phyloP scores from a whole-genome alignment of 2,329 filamentous ascomycete species.

The Colletotrichum sp. region DNA sequence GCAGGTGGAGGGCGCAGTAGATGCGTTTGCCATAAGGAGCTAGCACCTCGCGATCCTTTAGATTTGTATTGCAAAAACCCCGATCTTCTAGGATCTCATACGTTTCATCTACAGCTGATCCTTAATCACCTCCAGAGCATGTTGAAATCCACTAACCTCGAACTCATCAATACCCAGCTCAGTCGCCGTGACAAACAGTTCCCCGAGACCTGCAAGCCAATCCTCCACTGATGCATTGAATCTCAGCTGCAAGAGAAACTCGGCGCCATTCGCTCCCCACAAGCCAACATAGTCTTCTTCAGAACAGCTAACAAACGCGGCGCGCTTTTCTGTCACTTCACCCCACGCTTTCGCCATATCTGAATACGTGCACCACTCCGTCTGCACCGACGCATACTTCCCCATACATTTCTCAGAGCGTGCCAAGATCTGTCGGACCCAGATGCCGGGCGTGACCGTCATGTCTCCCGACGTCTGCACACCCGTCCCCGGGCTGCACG shows the following conservation, averaged over 20 bases:
- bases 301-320: not conserved
- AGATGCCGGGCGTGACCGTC: not conserved
- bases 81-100: too few relatives aligned
- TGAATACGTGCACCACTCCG: not conserved
- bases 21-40: too few relatives aligned
- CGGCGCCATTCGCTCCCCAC: not conserved
- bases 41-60: too few relatives aligned
- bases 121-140: not conserved
- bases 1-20: too few relatives aligned
- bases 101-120: not conserved
- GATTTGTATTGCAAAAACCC: too few relatives aligned
- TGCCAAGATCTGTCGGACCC: not conserved
- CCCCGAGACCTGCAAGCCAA: not conserved
- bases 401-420: fast-evolving
- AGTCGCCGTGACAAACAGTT: not conserved
- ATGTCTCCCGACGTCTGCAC: not conserved
- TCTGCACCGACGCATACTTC: not conserved
- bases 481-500: not conserved
- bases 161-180: not conserved
- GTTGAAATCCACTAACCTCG: not conserved
- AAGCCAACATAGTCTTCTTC: not conserved
- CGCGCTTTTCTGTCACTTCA: not conserved
- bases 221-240: not conserved
- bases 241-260: not conserved
- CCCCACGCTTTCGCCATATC: not conserved